These are phyloP conservation scores for Yarrowia sp. DNA, from an alignment of 805 yeast species.

Conservation along the genomic window DNA sequence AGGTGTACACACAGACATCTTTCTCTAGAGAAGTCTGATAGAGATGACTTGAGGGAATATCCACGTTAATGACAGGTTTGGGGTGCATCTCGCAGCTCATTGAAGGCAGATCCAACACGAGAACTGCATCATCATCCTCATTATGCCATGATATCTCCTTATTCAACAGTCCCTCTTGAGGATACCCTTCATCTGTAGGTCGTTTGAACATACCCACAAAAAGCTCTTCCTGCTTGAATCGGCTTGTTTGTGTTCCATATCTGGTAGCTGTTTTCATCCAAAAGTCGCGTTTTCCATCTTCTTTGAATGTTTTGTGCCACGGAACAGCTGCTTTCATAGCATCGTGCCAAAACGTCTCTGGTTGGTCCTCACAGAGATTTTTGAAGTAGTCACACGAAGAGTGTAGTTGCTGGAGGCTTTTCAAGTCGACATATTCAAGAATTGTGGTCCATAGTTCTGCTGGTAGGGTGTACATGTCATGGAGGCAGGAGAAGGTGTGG, in stretches of 20 bases:
- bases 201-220: conserved; percentile 8
- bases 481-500: too few species aligned
- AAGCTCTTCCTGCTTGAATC: neutral
- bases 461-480: conserved; percentile 19
- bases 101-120: neutral
- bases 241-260: conserved; percentile 1
- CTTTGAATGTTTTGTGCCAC: conserved; percentile 7
- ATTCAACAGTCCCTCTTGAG: conserved; percentile 5
- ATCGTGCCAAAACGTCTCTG: conserved; percentile 18
- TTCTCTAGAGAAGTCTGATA: neutral
- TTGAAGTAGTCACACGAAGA: conserved; percentile 1
- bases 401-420: conserved; percentile 18
- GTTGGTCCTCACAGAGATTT: conserved; percentile 2
- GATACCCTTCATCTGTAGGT: neutral
- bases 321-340: conserved; percentile 10
- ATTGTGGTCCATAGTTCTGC: conserved; percentile 31
- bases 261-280: conserved; percentile 17
- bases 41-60: neutral
- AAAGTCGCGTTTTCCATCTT: conserved; percentile 6
- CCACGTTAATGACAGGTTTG: neutral
- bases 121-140: neutral
- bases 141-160: conserved; percentile 8
- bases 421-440: conserved; percentile 11
- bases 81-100: neutral
- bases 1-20: neutral